These are phyloP conservation scores for Pseudogymnoascus sp. DNA, from an alignment of 2,329 filamentous ascomycete species.

Conservation along the genomic window DNA sequence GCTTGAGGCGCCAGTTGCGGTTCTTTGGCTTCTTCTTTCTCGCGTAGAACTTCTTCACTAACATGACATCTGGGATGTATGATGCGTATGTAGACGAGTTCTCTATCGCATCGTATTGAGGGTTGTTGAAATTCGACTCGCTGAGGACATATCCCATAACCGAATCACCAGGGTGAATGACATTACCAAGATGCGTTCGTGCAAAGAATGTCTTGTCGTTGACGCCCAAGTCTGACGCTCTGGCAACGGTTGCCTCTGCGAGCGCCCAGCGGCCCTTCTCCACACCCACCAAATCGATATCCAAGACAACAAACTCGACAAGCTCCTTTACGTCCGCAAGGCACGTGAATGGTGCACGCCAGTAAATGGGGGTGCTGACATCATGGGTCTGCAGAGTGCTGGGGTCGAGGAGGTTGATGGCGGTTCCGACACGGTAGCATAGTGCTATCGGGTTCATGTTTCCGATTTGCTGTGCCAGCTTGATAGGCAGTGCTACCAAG, in stretches of 20 bases:
- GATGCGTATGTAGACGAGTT: slow-evolving; percentile 66
- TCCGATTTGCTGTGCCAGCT: slow-evolving; percentile 75
- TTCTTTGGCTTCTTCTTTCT: slow-evolving; percentile 74
- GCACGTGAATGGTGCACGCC: slow-evolving; percentile 78
- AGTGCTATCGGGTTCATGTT: slow-evolving; percentile 83
- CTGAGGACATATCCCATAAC: slow-evolving; percentile 90
- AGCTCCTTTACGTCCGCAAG: slow-evolving; percentile 79
- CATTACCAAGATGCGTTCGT: slow-evolving; percentile 77
- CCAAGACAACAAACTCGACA: slow-evolving; percentile 88
- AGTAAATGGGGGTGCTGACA: slow-evolving; percentile 74
- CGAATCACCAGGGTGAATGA: slow-evolving; percentile 83
- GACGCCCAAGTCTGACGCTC: slow-evolving; percentile 74
- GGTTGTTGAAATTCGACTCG: slow-evolving; percentile 88
- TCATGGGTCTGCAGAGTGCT: slow-evolving; percentile 87
- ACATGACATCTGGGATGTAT: slow-evolving; percentile 80
- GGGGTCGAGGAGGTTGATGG: slow-evolving; percentile 83
- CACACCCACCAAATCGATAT: slow-evolving; percentile 73
- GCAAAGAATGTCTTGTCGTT: slow-evolving; percentile 87
- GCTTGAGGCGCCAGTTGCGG: slow-evolving; percentile 90
- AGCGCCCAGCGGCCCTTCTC: slow-evolving; percentile 76
- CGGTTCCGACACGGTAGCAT: slow-evolving; percentile 82
- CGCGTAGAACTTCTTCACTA: slow-evolving; percentile 96
- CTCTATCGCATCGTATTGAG: slow-evolving; percentile 76
- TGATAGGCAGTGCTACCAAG: slow-evolving; percentile 84
- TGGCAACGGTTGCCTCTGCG: slow-evolving; percentile 80